Base-by-base conservation (phyloP, 768 basidiomycete genomes). In the Austroboletus eburneus region DNA sequence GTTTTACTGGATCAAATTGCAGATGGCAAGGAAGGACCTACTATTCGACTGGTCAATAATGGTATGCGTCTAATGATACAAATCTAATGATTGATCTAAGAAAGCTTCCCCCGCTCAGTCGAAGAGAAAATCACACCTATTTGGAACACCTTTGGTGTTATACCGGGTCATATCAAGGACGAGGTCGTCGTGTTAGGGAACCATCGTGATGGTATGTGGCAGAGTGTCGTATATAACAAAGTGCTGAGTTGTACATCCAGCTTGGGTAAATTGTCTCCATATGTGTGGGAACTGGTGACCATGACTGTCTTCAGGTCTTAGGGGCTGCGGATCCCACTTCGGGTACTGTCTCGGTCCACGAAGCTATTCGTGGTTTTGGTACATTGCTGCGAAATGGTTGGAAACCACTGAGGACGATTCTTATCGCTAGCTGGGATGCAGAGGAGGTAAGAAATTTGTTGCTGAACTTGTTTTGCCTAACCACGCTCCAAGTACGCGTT, bases 101-200 rank as follows among this genome's bases (percentile, higher is more conserved):
- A 34, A 35, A 27, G 22, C 13, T 21, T 16, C 43, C 20, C 3
- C 33, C 36, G 27, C 40, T 42, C 44, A 83, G 89, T 95, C 33
- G 80, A 92, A 45, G 81, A 78, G 32, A 81, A 83, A 57, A 77
- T 94, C 18, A 92, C 81, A 7, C 90, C 92, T 10, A 91, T 96
- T 40, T 96, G 91, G 91, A 96, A 95, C 68, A 76, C 80, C 13
- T 87, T 88, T 73, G 87, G 79, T 20, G 75, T 85, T 22, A 88
- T 95, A 51, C 91, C 91, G 18, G 92, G 92, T 4, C 80, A 84
- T 48, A 78, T 93, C 57, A 76, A 76, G 47, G 83, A 92, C 57
- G 94, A 96, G 64, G 80, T 93, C 3, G 82, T 97, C 20, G 63
- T 96, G 7, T 66, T 97, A 42, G 94, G 93, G 4, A 86, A 87